Percentiles rank a stretch among this genome's conserved stretches.
phyloP scores from a whole-genome alignment of 768 basidiomycete species.

The Erythrobasidium yunnanense region DNA sequence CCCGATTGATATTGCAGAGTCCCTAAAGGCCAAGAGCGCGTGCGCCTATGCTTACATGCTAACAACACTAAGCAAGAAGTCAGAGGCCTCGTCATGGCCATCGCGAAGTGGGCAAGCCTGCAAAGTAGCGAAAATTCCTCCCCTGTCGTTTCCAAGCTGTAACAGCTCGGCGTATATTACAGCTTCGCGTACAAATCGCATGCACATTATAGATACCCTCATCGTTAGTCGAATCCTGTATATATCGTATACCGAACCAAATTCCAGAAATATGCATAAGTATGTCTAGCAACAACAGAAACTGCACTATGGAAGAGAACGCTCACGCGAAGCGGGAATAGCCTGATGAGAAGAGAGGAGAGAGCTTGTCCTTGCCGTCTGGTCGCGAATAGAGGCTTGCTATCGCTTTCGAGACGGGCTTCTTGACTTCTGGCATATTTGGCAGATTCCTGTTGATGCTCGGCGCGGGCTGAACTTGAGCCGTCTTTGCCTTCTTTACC shows the following conservation, averaged over 20 bases:
- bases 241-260: background rate
- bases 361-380: conserved; percentile 29
- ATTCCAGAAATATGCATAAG: background rate
- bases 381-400: conserved; percentile 29
- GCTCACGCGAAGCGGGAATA: conserved; percentile 21
- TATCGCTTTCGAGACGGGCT: conserved; percentile 33
- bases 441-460: conserved; percentile 27
- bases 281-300: background rate
- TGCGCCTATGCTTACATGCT: conserved; percentile 79
- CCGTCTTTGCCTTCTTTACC: conserved; percentile 32
- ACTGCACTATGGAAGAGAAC: background rate
- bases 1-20: conserved; percentile 44
- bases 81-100: conserved; percentile 49
- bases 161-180: background rate
- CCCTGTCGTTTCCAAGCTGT: background rate
- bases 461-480: background rate
- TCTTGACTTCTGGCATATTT: conserved; percentile 30
- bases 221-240: background rate
- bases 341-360: conserved; percentile 8
- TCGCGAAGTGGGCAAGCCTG: conserved; percentile 40
- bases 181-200: background rate
- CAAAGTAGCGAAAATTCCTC: background rate
- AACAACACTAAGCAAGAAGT: conserved; percentile 59
- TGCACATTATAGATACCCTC: background rate
- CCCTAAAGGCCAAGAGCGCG: conserved; percentile 69